phyloP scores from a whole-genome alignment of 768 basidiomycete species.

The Amanita brunnescens region DNA sequence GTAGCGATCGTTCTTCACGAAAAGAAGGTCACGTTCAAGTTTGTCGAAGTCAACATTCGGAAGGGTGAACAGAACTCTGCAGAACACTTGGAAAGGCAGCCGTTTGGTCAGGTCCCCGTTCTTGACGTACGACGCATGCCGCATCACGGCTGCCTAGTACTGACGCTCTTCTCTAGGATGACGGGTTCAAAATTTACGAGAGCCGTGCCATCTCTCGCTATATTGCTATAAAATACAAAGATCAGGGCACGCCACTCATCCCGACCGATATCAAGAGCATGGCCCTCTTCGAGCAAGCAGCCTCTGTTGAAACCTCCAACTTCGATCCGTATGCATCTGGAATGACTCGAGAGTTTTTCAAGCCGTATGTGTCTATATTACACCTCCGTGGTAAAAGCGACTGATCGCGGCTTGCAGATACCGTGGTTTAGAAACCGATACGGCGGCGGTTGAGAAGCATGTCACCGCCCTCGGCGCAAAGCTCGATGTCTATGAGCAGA shows the following conservation, averaged over 20 bases:
- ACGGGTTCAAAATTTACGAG: constrained; percentile 55
- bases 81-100: constrained; percentile 32
- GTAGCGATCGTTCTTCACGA: constrained; percentile 37
- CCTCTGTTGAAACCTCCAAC: constrained; percentile 41
- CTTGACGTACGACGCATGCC: constrained; percentile 13
- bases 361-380: constrained; percentile 27
- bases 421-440: constrained; percentile 21
- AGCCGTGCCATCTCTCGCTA: constrained; percentile 45
- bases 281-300: constrained; percentile 39
- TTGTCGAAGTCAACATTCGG: constrained; percentile 29
- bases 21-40: constrained; percentile 38
- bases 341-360: constrained; percentile 39
- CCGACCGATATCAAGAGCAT: constrained; percentile 20
- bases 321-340: constrained; percentile 41
- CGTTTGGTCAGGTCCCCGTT: constrained; percentile 38
- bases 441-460: constrained; percentile 17
- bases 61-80: constrained; percentile 34
- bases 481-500: constrained; percentile 46
- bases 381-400: not conserved
- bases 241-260: constrained; percentile 32
- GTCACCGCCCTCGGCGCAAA: constrained; percentile 25
- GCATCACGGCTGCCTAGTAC: not conserved
- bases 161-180: constrained; percentile 34
- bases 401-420: constrained; percentile 7
- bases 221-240: constrained; percentile 35